Base-by-base conservation (phyloP, 805 yeast species). In the Candida stauntonica region DNA sequence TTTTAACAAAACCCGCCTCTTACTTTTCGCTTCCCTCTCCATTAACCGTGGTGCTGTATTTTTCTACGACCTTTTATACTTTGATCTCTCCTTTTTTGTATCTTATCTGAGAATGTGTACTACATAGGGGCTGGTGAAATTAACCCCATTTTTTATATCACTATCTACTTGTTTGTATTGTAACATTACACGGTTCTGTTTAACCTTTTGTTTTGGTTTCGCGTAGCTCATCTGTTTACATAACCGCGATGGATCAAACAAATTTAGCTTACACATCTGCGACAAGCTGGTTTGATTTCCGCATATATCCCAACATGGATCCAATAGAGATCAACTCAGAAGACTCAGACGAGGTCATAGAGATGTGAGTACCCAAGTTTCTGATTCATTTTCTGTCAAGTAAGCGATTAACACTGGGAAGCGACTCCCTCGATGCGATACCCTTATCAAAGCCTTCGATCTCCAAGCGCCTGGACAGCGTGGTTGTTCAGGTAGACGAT, bases 331-430 rank as follows among this genome's bases (percentile, higher is more conserved):
- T 41, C 16, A 5, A 31, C 3, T 35, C 39, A 3, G 45, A 42
- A 29, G 36, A 11, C 7, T 8, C 24, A 8, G 24, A 33, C 3
- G 43, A 39, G 11, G 31, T 43, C 39, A 36, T 43, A 13, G 46
- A 43, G 24, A 39, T 39, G 47, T 43, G 24, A 17, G 47, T 29
- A 7, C n/a, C n/a, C n/a, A n/a, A n/a, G n/a, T n/a, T n/a, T n/a
- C n/a, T n/a, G n/a, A n/a, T n/a, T n/a, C n/a, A n/a, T n/a, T n/a
- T n/a, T n/a, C n/a, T n/a, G n/a, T n/a, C n/a, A n/a, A n/a, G n/a
- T n/a, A n/a, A n/a, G n/a, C n/a, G n/a, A n/a, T n/a, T n/a, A n/a
- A n/a, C n/a, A n/a, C n/a, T n/a, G n/a, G n/a, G n/a, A n/a, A n/a
- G n/a, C n/a, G n/a, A n/a, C n/a, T n/a, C n/a, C n/a, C n/a, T n/a